Evolutionary conservation across 192 early-diverging fungal species (phyloP).

Genomic region (Coemansia sp.): DNA sequence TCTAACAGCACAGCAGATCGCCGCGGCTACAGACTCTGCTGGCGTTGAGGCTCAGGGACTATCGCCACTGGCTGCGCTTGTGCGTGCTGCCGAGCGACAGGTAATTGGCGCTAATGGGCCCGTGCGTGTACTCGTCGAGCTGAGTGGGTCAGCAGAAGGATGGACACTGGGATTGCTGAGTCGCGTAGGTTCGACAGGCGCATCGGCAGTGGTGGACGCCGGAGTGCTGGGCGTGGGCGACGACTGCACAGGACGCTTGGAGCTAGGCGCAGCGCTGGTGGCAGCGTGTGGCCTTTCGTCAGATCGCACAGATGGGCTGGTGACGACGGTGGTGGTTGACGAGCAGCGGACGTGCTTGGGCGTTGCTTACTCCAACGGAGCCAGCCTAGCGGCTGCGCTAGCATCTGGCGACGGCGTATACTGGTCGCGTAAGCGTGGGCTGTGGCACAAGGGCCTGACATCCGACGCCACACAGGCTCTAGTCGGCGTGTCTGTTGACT

Average conservation of each 20-base stretch:
- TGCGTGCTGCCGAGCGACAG: constrained; percentile 14
- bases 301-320: constrained; percentile 91
- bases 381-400: constrained; percentile 83
- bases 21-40: constrained; percentile 15
- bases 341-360: constrained; percentile 87
- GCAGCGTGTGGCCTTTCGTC: constrained; percentile 34
- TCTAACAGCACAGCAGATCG: constrained; percentile 33
- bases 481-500: constrained; percentile 79
- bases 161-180: constrained; percentile 41
- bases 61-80: constrained; percentile 19
- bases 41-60: background rate
- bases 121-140: constrained; percentile 47
- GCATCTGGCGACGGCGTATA: constrained; percentile 86
- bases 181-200: constrained; percentile 22
- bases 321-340: constrained; percentile 93
- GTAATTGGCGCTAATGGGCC: constrained; percentile 30
- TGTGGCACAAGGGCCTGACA: constrained; percentile 97
- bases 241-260: constrained; percentile 10
- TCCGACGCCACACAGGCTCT: constrained; percentile 94
- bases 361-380: constrained; percentile 86
- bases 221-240: constrained; percentile 21
- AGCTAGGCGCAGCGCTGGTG: constrained; percentile 32
- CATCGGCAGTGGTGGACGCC: constrained; percentile 23
- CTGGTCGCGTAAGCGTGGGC: constrained; percentile 81
- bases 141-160: constrained; percentile 2